Percentiles rank a stretch among this genome's conserved stretches.
These are phyloP conservation scores for Strobilomyces echinocephalus DNA, from an alignment of 768 basidiomycete genomes.

Conservation along the genomic window DNA sequence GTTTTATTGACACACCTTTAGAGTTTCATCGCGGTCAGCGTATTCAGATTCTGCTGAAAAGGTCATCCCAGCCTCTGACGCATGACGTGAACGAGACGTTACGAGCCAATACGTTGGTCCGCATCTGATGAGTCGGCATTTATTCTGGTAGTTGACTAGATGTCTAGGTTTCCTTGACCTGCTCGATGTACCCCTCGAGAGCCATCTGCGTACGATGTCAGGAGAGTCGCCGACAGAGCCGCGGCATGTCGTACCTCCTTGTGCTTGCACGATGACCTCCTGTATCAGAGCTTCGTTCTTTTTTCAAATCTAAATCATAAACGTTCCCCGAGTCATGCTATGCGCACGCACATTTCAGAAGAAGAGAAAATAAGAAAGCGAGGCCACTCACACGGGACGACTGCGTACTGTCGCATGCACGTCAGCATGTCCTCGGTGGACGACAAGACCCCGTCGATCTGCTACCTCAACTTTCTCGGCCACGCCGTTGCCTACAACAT, in stretches of 20 bases:
- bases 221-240: not conserved
- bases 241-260: constrained; percentile 55
- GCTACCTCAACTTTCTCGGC: constrained; percentile 95
- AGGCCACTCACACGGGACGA: constrained; percentile 56
- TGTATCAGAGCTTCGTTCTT: constrained; percentile 85
- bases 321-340: constrained; percentile 93
- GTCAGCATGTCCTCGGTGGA: too few relatives aligned
- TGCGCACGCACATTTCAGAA: constrained; percentile 2
- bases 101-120: constrained; percentile 5
- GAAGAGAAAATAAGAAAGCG: constrained; percentile 3
- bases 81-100: constrained; percentile 7
- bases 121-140: constrained; percentile 89
- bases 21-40: constrained; percentile 98
- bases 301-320: constrained; percentile 93
- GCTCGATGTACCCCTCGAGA: constrained; percentile 90
- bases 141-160: constrained; percentile 98
- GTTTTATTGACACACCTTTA: constrained; percentile 55
- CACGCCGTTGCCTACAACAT: constrained; percentile 88
- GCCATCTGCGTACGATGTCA: constrained; percentile 63
- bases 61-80: constrained; percentile 88
- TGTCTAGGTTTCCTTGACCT: constrained; percentile 96
- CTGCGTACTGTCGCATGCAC: too few relatives aligned
- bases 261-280: constrained; percentile 93
- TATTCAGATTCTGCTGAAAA: constrained; percentile 95
- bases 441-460: constrained; percentile 85